These are phyloP conservation scores for Ilex paraguariensis DNA, from an alignment of 305 asterid genomes.

Conservation along the genomic window DNA sequence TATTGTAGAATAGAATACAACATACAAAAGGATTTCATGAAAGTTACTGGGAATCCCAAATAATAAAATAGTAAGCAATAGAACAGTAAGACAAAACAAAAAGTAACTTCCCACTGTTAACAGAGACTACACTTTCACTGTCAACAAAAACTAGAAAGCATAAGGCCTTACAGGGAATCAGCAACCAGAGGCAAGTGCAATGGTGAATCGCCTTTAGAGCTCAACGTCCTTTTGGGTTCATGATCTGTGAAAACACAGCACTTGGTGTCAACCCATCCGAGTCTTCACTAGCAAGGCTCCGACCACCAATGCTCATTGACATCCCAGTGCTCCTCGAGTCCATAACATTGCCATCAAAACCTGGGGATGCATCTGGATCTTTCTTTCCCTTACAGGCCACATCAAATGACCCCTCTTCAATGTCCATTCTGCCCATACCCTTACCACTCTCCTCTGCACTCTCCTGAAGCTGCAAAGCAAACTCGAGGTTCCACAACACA, in stretches of 20 bases:
- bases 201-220: not conserved
- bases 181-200: not conserved
- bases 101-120: too few species aligned
- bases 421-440: conserved; percentile 48
- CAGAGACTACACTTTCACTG: not conserved
- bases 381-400: conserved; percentile 51
- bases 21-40: not conserved
- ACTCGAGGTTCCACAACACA: conserved; percentile 50
- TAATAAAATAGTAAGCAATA: conserved; percentile 12
- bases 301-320: conserved; percentile 91
- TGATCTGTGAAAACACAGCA: conserved; percentile 92
- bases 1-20: too few species aligned
- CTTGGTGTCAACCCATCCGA: conserved; percentile 90
- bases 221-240: conserved; percentile 94
- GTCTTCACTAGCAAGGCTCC: conserved; percentile 89
- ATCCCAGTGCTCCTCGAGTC: conserved; percentile 81
- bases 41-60: not conserved
- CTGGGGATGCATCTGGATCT: conserved; percentile 45
- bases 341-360: conserved; percentile 56
- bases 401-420: conserved; percentile 43
- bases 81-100: not conserved
- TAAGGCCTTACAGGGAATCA: conserved; percentile 4
- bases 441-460: conserved; percentile 86
- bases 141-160: not conserved
- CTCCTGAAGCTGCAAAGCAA: conserved; percentile 87